Base-by-base conservation (phyloP, 129 eudicot species). In the Ambrosia trifida region DNA sequence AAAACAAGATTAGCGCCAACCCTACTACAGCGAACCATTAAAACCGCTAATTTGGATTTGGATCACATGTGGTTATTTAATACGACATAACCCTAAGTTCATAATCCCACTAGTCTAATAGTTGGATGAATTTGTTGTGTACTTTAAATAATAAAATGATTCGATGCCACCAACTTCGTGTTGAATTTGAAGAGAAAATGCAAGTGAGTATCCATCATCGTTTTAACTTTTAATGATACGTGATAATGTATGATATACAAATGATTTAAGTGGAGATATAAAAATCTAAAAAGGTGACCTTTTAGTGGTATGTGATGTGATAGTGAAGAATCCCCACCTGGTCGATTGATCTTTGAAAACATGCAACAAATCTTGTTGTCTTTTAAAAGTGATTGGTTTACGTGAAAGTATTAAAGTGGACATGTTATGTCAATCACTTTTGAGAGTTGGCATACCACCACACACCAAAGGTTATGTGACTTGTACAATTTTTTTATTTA, bases 361-460 rank as follows among this genome's bases (percentile, higher is more conserved):
- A 61, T 61, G 77, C 33, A 72, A 45, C 60, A 45, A 72, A 72
- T 61, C 24, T 61, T 72, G 0, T 11, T 58, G 58, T 72, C 69
- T 61, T 61, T 72, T 46, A 44, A 72, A 72, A 46, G 77, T 32
- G 77, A 72, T 61, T 72, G 77, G 61, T 61, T 60, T 72, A 31
- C 20, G 19, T 72, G 60, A 60, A 72, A 72, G 61, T 72, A 6
- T 61, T 60, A 72, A 72, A 72, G 77, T 13, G 18, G 45, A 59
- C 59, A 30, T 58, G 68, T 43, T 57, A 24, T 72, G 43, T 72
- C 76, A 31, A 11, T 18, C 32, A 45, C 69, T 72, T 53, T 61
- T 72, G 61, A 24, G 24, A 24, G 24, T 45, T 72, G 61, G 40
- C 77, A 61, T 72, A 30, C 61, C 50, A 72, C 69, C 19, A 67